Evolutionary conservation across 225 moss, liverwort and hornwort species (phyloP), one percentile per base, ranked within the genome.

Genomic region (Lunularia cruciata): DNA sequence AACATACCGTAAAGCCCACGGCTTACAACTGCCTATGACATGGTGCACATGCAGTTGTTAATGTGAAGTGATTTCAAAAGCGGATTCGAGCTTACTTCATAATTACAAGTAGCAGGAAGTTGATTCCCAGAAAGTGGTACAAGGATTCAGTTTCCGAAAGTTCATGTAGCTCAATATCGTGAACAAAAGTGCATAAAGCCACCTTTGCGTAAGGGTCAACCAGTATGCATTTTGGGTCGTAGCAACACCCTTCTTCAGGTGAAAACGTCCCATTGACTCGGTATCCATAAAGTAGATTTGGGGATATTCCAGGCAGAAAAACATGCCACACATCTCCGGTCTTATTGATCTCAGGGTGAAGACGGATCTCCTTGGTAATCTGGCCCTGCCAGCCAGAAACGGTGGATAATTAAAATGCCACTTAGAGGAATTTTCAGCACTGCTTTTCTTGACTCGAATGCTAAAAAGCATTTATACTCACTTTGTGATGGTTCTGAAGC

Each of bases 191-290:
- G 31, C 30, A 39, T 56, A 67, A 60, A 81, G 62, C 77, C 70
- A 92, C 90, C 92, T 92, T 92, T 52, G 90, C 92, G 77, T 92
- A 92, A 19, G 92, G 92, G 75, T 92, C 92, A 22, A 92, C 83
- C 47, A 92, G 83, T 63, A 92, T 67, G 48, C 82, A 79, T 67
- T 58, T 79, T 3, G 83, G 36, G 72, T 88, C 83, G 67, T 80
- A 92, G 85, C 85, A 88, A 72, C 85, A 76, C 15, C 92, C 92
- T 67, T 92, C 85, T 76, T 86, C 85, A 54, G 82, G 75, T 53
- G 76, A 79, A 40, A 78, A 81, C 30, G 68, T 83, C 34, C 92
- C 88, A 63, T 86, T 71, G 31, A 92, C 90, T 60, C 92, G 86
- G 52, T 90, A 92, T 23, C 92, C 92, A 69, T 92, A 92, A 18